Conservation (phyloP, 345 rosid genomes). For the Hevea brasiliensis region DNA sequence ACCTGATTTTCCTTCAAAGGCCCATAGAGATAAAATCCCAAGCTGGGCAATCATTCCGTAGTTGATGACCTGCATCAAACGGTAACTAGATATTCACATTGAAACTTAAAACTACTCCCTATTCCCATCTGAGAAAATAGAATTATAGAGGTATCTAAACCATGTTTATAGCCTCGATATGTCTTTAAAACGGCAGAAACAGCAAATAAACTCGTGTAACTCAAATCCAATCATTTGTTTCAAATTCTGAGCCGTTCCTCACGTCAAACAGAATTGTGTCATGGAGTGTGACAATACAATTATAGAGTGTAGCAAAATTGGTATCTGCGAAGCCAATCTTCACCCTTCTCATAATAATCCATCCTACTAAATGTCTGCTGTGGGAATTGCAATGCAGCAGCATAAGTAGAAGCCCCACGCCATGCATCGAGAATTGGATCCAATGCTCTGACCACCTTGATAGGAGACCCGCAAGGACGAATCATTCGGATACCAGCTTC, state of each 20-base stretch:
- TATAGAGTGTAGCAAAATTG: conserved; percentile 58
- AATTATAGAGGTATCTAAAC: not conserved
- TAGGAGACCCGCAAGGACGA: conserved; percentile 73
- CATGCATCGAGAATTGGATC: conserved; percentile 92
- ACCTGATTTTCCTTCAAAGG: too few relatives aligned
- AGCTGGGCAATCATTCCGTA: too few relatives aligned
- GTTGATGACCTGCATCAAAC: too few relatives aligned
- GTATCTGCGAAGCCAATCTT: conserved; percentile 85
- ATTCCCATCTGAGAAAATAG: not conserved
- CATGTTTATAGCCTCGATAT: not conserved
- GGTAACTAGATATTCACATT: not conserved
- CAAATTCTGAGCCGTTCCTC: not conserved
- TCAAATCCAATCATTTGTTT: not conserved
- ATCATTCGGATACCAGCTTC: conserved; percentile 81
- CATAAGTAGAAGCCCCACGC: conserved; percentile 89
- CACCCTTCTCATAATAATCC: conserved; percentile 88
- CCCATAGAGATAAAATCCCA: too few relatives aligned
- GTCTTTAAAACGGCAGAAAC: conserved; percentile 11
- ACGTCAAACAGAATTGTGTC: not conserved
- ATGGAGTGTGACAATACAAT: not conserved
- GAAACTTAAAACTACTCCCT: not conserved
- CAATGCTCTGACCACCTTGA: conserved; percentile 59
- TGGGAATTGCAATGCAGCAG: conserved; percentile 54
- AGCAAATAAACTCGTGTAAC: not conserved
- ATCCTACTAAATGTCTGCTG: conserved; percentile 57